phyloP scores from a whole-genome alignment of 2,329 filamentous ascomycete genomes.

The Colletotrichum spinosum region DNA sequence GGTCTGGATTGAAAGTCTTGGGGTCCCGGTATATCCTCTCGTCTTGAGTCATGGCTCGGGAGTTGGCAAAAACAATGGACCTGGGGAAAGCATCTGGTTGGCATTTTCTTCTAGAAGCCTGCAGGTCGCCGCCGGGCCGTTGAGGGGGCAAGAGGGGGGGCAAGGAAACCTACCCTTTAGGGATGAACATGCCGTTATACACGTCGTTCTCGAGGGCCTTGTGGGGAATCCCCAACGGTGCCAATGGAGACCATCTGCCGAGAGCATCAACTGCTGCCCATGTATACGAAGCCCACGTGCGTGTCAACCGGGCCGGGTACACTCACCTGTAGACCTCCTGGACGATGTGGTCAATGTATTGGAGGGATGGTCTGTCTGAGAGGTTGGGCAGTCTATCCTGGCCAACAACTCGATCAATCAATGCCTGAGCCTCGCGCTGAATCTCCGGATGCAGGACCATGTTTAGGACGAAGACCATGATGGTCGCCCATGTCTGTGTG shows the following conservation, averaged over 20 bases:
- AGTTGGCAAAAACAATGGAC: slow-evolving; percentile 55
- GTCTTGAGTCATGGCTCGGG: slow-evolving; percentile 58
- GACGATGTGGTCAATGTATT: slow-evolving; percentile 52
- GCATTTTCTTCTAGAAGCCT: slow-evolving; percentile 34
- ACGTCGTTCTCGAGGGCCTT: slow-evolving; percentile 64
- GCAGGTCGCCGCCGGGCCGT: slow-evolving; percentile 24
- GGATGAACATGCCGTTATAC: slow-evolving; percentile 68
- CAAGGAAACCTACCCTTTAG: slow-evolving; percentile 54
- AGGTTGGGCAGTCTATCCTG: slow-evolving; percentile 57
- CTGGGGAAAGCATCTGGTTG: slow-evolving; percentile 17
- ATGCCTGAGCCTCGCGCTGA: slow-evolving; percentile 57
- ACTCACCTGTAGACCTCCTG: slow-evolving; percentile 51
- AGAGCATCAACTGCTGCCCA: slow-evolving; percentile 7
- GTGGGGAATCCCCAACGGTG: slow-evolving; percentile 66
- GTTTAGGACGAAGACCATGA: slow-evolving; percentile 36
- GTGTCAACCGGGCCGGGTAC: neutral
- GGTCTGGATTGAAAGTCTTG: slow-evolving; percentile 58
- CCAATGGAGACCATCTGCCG: slow-evolving; percentile 57
- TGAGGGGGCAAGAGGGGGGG: slow-evolving; percentile 14
- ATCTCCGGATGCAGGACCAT: slow-evolving; percentile 50
- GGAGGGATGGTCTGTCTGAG: slow-evolving; percentile 55
- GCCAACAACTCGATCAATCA: slow-evolving; percentile 60
- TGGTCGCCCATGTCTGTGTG: slow-evolving; percentile 37
- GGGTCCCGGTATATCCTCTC: slow-evolving; percentile 53
- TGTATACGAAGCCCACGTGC: neutral